A percentile compares a stretch with the other conserved stretches of the same genome.
Conservation (phyloP, 352 stramenopile species). For the Pythium apleroticum region DNA sequence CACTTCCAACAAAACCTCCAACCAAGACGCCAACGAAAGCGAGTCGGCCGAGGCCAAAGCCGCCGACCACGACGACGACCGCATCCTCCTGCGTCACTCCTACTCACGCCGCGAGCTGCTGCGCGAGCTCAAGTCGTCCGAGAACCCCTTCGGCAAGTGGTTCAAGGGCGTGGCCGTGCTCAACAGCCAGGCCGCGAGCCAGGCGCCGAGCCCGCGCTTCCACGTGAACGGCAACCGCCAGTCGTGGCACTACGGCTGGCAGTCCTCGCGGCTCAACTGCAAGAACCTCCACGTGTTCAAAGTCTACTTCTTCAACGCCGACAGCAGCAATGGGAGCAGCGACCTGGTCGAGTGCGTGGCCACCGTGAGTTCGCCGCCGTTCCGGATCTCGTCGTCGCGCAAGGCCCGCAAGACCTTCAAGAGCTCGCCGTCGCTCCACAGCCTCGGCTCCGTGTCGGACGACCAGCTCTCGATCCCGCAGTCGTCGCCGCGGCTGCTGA, state of each 20-base stretch:
- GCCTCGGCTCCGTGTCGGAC: conserved; percentile 17
- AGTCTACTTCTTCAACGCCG: conserved; percentile 61
- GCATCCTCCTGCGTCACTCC: conserved; percentile 39
- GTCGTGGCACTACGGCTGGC: conserved; percentile 87
- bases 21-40: conserved; percentile 3
- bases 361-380: conserved; percentile 58
- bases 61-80: conserved; percentile 12
- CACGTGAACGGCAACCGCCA: conserved; percentile 83
- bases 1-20: conserved; percentile 11
- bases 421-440: conserved; percentile 42
- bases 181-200: not conserved
- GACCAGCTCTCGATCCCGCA: conserved; percentile 19
- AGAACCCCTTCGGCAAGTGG: conserved; percentile 76
- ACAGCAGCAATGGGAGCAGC: conserved; percentile 23
- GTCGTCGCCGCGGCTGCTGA: conserved; percentile 8
- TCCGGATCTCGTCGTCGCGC: conserved; percentile 79
- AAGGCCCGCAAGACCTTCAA: conserved; percentile 78
- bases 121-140: conserved; percentile 72
- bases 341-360: conserved; percentile 48
- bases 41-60: not conserved
- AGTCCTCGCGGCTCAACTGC: conserved; percentile 81
- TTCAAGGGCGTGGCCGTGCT: conserved; percentile 57
- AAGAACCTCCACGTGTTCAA: conserved; percentile 85
- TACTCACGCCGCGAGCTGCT: conserved; percentile 65
- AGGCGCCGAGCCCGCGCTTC: conserved; percentile 41